A percentile compares a stretch with the other conserved stretches of the same genome.
Evolutionary conservation across 306 rosid species (phyloP).

Genomic region (Mimosa bimucronata): DNA sequence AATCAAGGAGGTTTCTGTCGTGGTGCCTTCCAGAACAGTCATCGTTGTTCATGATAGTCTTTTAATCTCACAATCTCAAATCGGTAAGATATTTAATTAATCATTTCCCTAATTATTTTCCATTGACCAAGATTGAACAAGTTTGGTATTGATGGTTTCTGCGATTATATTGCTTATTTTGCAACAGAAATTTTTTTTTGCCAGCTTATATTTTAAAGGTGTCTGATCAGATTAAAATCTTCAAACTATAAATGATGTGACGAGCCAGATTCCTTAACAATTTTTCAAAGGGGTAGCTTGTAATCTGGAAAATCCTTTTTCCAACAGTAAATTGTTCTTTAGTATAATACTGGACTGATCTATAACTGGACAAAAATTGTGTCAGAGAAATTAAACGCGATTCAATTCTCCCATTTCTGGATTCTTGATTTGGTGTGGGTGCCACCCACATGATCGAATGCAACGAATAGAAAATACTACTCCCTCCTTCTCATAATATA

Average conservation of each 20-base stretch:
- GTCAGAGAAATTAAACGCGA: not conserved
- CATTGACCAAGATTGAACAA: too few relatives aligned
- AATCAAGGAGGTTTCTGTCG: conserved; percentile 67
- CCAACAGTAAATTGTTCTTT: not conserved
- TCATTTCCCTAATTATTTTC: not conserved
- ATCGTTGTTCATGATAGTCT: conserved; percentile 77
- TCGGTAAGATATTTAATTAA: conserved; percentile 53
- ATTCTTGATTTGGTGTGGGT: not conserved
- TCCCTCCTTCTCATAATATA: too few relatives aligned
- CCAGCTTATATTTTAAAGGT: too few relatives aligned
- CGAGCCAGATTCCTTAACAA: too few relatives aligned
- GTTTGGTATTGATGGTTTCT: too few relatives aligned
- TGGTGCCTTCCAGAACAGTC: conserved; percentile 79
- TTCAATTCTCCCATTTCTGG: not conserved
- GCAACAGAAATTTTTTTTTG: too few relatives aligned
- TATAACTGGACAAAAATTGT: not conserved
- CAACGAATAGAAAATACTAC: not conserved
- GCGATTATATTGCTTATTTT: too few relatives aligned
- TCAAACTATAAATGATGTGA: too few relatives aligned
- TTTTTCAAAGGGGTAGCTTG: too few relatives aligned
- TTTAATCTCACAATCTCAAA: conserved; percentile 76
- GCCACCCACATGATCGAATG: not conserved
- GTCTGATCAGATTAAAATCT: too few relatives aligned
- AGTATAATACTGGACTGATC: not conserved
- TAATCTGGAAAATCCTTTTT: not conserved